phyloP scores from a whole-genome alignment of 2,329 filamentous ascomycete genomes.

The Neurospora sp. region DNA sequence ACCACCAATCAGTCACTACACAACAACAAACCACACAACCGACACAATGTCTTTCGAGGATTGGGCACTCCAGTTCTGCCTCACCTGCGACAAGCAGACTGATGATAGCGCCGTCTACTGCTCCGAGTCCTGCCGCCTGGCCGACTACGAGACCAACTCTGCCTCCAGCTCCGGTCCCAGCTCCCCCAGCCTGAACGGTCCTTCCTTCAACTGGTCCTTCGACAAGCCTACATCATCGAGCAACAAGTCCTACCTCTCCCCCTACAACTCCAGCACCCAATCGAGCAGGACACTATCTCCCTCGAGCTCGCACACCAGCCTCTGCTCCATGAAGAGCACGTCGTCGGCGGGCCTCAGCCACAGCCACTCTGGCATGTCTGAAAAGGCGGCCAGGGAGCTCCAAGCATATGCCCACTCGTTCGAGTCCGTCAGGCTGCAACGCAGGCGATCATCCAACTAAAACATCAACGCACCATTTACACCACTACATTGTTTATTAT shows the following conservation, averaged over 20 bases:
- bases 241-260: conserved; percentile 57
- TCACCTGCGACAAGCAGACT: conserved; percentile 86
- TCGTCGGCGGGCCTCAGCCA: conserved; percentile 43
- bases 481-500: conserved; percentile 16
- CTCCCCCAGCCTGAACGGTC: conserved; percentile 42
- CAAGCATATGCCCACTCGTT: conserved; percentile 82
- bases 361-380: conserved; percentile 47
- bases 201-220: conserved; percentile 39
- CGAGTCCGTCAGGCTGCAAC: conserved; percentile 62
- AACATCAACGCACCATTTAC: conserved; percentile 8
- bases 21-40: conserved; percentile 4
- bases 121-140: conserved; percentile 81
- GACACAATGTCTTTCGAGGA: conserved; percentile 42
- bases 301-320: conserved; percentile 75
- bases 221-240: conserved; percentile 22
- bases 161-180: conserved; percentile 46
- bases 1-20: neutral
- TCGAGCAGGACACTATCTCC: conserved; percentile 39
- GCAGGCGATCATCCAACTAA: conserved; percentile 45
- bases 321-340: conserved; percentile 66
- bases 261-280: conserved; percentile 51
- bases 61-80: conserved; percentile 89
- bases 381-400: conserved; percentile 69
- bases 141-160: conserved; percentile 70
- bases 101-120: conserved; percentile 75